phyloP scores from a whole-genome alignment of 2,329 filamentous ascomycete genomes.

The Colletotrichum lini region DNA sequence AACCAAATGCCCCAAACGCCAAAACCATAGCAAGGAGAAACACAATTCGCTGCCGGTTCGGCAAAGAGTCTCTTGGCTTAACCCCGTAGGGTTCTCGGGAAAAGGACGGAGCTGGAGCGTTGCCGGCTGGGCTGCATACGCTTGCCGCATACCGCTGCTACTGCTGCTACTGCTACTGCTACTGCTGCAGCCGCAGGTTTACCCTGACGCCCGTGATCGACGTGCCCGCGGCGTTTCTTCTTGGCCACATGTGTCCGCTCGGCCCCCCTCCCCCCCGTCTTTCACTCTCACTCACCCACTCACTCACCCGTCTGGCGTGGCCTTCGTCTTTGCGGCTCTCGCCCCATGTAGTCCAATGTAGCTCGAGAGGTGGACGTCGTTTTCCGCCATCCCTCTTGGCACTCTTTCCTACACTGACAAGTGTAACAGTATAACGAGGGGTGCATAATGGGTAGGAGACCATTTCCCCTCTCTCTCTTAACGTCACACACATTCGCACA shows the following conservation, averaged over 20 bases:
- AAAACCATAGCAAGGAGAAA: too few species aligned
- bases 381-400: not conserved
- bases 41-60: not conserved
- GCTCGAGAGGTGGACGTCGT: not conserved
- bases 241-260: slow-evolving; percentile 1
- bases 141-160: too few species aligned
- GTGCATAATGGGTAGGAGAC: not conserved
- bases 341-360: not conserved
- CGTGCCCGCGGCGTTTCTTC: slow-evolving; percentile 29
- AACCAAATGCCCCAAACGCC: too few species aligned
- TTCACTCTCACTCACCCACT: too few species aligned
- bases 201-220: slow-evolving; percentile 34
- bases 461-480: too few species aligned
- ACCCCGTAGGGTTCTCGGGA: not conserved
- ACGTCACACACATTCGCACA: not conserved
- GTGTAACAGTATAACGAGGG: not conserved
- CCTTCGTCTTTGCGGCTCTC: too few species aligned
- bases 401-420: slow-evolving; percentile 6
- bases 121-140: too few species aligned
- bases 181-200: slow-evolving; percentile 14
- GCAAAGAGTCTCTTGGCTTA: not conserved
- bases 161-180: not conserved
- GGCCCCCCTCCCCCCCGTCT: too few species aligned
- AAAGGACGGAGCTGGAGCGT: not conserved
- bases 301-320: too few species aligned